Conservation (phyloP, 768 basidiomycete species). For the Leccinum ochraceum region DNA sequence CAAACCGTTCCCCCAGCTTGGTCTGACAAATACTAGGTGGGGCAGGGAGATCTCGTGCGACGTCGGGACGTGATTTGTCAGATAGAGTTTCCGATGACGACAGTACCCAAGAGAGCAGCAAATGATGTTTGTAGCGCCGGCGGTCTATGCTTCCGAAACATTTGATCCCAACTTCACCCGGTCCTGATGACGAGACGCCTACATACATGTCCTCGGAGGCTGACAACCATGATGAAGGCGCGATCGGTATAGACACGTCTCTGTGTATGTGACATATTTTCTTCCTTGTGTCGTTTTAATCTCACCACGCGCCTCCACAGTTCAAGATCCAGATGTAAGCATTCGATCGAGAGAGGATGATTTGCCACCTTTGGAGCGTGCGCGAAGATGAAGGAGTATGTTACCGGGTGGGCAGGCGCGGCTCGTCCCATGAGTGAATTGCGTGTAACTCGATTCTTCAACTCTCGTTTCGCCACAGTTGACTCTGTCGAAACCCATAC, state of each 20-base stretch:
- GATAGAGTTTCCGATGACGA: constrained; percentile 11
- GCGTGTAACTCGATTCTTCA: not conserved
- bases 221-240: constrained; percentile 35
- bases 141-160: constrained; percentile 70
- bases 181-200: constrained; percentile 9
- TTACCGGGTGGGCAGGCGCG: constrained; percentile 35
- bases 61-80: constrained; percentile 48
- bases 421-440: constrained; percentile 17
- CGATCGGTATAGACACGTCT: constrained; percentile 24
- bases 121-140: constrained; percentile 50
- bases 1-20: constrained; percentile 8
- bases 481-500: too few relatives aligned
- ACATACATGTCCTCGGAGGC: constrained; percentile 27
- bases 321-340: constrained; percentile 30
- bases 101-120: constrained; percentile 7
- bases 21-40: constrained; percentile 1
- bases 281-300: constrained; percentile 10
- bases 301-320: constrained; percentile 5
- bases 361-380: constrained; percentile 70
- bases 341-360: constrained; percentile 46
- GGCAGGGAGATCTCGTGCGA: constrained; percentile 28
- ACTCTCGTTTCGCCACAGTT: not conserved
- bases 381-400: constrained; percentile 50
- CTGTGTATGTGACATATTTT: constrained; percentile 21
- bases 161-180: constrained; percentile 38